phyloP scores from a whole-genome alignment of 371 early-diverging fungal species.

The Amoeboaphelidium protococcarum region DNA sequence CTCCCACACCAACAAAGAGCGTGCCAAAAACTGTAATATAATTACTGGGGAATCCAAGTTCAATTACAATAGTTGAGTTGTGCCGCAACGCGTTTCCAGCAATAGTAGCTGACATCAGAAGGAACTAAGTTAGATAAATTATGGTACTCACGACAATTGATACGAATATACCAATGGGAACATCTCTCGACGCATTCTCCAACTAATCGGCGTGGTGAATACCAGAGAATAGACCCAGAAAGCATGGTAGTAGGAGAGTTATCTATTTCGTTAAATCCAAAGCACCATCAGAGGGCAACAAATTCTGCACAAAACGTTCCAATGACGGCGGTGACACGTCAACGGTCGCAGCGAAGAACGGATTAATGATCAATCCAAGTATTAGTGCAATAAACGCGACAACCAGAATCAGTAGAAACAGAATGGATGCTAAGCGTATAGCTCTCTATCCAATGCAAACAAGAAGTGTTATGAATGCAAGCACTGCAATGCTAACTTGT shows the following conservation, averaged over 20 bases:
- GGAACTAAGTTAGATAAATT: background rate
- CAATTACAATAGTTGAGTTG: background rate
- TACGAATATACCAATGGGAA: background rate
- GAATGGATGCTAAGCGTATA: background rate
- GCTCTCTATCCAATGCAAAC: background rate
- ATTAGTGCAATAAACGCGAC: background rate
- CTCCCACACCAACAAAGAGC: constrained; percentile 1
- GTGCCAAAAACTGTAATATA: background rate
- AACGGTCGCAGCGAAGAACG: background rate
- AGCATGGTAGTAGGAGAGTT: constrained; percentile 3
- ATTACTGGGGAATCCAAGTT: background rate
- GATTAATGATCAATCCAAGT: background rate
- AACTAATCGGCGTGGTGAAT: background rate
- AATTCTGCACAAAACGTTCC: too few species aligned
- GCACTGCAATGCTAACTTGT: background rate
- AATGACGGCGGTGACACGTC: background rate
- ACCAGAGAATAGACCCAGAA: constrained; percentile 1
- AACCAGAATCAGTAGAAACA: constrained; percentile 1
- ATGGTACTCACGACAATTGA: background rate
- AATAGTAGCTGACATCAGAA: background rate
- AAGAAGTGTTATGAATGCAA: background rate
- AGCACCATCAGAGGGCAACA: too few species aligned
- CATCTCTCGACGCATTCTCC: background rate
- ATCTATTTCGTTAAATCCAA: too few species aligned
- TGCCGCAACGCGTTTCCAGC: background rate